These are phyloP conservation scores for Lecanicillium sp. DNA, from an alignment of 2,329 filamentous ascomycete genomes.

Conservation along the genomic window DNA sequence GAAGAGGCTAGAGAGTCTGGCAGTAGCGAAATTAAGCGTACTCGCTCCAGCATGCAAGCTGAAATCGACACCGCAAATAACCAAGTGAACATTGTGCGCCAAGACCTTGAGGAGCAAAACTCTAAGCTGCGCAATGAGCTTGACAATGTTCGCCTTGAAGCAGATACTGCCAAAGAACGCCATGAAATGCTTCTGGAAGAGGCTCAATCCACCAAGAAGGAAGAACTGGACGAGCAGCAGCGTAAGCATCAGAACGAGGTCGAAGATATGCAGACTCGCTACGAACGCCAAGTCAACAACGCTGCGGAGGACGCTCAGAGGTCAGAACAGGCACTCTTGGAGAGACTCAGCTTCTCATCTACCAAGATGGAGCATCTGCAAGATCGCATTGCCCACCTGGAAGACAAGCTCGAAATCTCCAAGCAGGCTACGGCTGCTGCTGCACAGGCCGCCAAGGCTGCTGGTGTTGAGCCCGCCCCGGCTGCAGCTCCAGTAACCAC, in stretches of 20 bases:
- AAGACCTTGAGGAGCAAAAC: conserved; percentile 75
- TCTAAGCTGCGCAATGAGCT: conserved; percentile 63
- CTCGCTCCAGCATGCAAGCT: conserved; percentile 66
- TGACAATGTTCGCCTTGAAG: conserved; percentile 69
- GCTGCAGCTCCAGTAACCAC: conserved; percentile 28
- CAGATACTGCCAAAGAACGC: conserved; percentile 71
- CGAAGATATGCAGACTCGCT: conserved; percentile 67
- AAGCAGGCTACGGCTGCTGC: conserved; percentile 81
- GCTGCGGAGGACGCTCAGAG: conserved; percentile 74
- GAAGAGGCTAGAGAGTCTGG: conserved; percentile 75
- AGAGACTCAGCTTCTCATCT: conserved; percentile 72
- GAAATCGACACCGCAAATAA: conserved; percentile 79
- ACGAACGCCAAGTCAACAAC: conserved; percentile 65
- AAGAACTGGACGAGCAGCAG: conserved; percentile 39
- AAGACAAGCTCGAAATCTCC: conserved; percentile 85
- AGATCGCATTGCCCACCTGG: conserved; percentile 74
- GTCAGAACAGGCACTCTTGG: conserved; percentile 68
- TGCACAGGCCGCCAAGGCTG: conserved; percentile 61
- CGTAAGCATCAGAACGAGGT: conserved; percentile 59
- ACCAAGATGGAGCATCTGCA: conserved; percentile 80
- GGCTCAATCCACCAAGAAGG: conserved; percentile 59
- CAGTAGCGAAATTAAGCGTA: conserved; percentile 71
- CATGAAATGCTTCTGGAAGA: conserved; percentile 82
- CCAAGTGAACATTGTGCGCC: conserved; percentile 74
- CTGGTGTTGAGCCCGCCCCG: conserved; percentile 31